Base-by-base conservation (phyloP, 2,329 filamentous ascomycete species). In the Fusarium staphyleae region DNA sequence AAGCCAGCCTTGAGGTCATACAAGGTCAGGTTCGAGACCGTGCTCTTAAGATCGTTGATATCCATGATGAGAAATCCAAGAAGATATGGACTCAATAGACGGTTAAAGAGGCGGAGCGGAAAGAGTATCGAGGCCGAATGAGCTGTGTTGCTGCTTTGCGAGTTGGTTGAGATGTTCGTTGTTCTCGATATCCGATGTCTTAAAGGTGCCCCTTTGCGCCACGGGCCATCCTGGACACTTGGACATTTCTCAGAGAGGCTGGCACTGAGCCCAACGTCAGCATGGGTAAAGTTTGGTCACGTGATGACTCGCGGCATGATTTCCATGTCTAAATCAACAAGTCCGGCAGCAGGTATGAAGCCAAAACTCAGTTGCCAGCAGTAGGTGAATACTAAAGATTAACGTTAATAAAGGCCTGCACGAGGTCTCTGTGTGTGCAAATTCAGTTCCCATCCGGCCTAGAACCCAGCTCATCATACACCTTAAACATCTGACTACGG, bases 1-100 rank as follows among this genome's bases (percentile, higher is more conserved):
- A 97, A 91, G 62, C 92, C 90, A 48, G 93, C 93, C 80, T 97
- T 97, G 79, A 97, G 72, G 76, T 97, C 93, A 81, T 97, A 97
- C 75, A 97, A 83, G 69, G 90, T 90, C 82, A 97, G 82, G 79
- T 95, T 96, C 79, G 88, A 88, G 75, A 96, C 91, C 77, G 90
- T 87, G 68, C 91, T 90, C 75, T 90, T 93, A 48, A 97, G 76
- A 70, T 82, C 90, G 76, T 87, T 88, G 73, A 96, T 83, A 82
- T 97, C 91, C 92, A 96, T 96, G 67, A 72, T 50, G 74, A 55
- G 33, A 41, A 42, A 47, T 62, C 54, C 59, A 62, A 58, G 55
- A 58, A 48, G 59, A 43, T 39, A 19, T 22, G 43, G 47, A 54
- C 33, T 43, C 46, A 47, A 42, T 47, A 49, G 32, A 29, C 6